Evolutionary conservation across 495 filamentous ascomycete species (phyloP).

Genomic region (Aspergillus kassunensis): DNA sequence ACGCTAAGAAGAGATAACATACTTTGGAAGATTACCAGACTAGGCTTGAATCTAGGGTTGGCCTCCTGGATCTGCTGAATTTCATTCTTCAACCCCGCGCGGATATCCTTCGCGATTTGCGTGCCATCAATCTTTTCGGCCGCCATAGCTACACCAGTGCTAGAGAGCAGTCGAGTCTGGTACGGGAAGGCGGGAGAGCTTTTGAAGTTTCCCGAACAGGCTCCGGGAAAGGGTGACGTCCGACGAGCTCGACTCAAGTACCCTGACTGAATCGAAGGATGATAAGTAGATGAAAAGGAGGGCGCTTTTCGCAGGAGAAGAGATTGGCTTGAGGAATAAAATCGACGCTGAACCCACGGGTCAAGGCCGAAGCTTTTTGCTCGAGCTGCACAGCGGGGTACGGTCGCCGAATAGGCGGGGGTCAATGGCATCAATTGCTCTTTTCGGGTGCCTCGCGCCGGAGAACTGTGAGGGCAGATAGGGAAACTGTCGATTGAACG

Average conservation of each 20-base stretch:
- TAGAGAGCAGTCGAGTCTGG: slow-evolving; percentile 20
- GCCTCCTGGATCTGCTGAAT: slow-evolving; percentile 74
- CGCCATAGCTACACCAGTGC: slow-evolving; percentile 58
- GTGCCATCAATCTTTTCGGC: slow-evolving; percentile 94
- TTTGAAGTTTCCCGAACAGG: slow-evolving; percentile 15
- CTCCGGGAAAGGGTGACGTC: slow-evolving; percentile 4
- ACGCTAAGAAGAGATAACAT: slow-evolving; percentile 32
- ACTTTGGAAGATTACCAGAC: slow-evolving; percentile 91
- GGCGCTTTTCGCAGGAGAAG: background rate
- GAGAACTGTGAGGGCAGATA: slow-evolving; percentile 14
- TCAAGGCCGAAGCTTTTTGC: slow-evolving; percentile 14
- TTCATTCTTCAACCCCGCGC: slow-evolving; percentile 69
- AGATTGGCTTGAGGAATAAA: slow-evolving; percentile 4
- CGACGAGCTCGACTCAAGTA: slow-evolving; percentile 13
- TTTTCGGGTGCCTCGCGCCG: slow-evolving; percentile 22
- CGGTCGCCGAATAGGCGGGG: slow-evolving; percentile 29
- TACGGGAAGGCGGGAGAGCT: slow-evolving; percentile 21
- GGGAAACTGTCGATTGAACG: slow-evolving; percentile 10
- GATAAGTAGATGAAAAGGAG: slow-evolving; percentile 1
- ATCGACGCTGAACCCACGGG: slow-evolving; percentile 4
- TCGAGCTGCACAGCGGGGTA: slow-evolving; percentile 35
- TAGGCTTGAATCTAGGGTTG: slow-evolving; percentile 84
- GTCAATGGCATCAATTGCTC: slow-evolving; percentile 34
- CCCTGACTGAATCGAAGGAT: slow-evolving; percentile 13
- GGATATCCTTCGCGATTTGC: slow-evolving; percentile 84